phyloP scores from a whole-genome alignment of 1,139 yeast genomes.

The Blastobotrys raffinosifermentans region DNA sequence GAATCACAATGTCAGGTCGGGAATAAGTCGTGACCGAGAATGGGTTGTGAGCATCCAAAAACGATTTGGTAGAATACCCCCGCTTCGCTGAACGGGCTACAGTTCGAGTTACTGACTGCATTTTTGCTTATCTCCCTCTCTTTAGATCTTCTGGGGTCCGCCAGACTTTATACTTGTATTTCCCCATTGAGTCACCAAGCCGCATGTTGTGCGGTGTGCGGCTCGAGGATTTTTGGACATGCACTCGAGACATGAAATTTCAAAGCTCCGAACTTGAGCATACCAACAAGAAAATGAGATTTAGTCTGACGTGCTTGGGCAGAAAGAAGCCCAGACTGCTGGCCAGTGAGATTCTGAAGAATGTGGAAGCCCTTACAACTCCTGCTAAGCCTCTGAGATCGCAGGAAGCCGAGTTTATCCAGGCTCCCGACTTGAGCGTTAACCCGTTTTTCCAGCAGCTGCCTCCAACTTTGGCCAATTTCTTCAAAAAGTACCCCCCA shows the following conservation, averaged over 20 bases:
- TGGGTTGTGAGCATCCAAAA: constrained; percentile 41
- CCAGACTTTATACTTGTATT: no score
- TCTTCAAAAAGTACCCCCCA: constrained; percentile 83
- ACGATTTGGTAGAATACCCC: no score
- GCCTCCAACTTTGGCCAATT: constrained; percentile 66
- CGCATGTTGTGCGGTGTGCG: no score
- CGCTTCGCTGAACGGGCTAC: no score
- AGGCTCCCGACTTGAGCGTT: constrained; percentile 5
- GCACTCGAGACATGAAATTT: no score
- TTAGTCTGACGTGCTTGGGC: neutral
- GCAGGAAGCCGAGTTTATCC: constrained; percentile 9
- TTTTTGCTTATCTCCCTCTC: no score
- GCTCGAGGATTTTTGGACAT: no score
- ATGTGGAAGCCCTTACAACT: constrained; percentile 18
- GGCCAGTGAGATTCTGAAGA: constrained; percentile 25
- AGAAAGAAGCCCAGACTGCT: constrained; percentile 22
- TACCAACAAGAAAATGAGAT: neutral
- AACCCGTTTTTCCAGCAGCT: constrained; percentile 37
- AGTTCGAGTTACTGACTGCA: no score
- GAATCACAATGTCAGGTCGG: constrained; percentile 57
- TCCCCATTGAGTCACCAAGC: no score
- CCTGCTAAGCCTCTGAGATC: constrained; percentile 3
- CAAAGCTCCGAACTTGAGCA: no score
- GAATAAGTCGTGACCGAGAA: constrained; percentile 78
- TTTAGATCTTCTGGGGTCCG: no score